phyloP scores from a whole-genome alignment of 495 filamentous ascomycete species.

The Letharia lupina region DNA sequence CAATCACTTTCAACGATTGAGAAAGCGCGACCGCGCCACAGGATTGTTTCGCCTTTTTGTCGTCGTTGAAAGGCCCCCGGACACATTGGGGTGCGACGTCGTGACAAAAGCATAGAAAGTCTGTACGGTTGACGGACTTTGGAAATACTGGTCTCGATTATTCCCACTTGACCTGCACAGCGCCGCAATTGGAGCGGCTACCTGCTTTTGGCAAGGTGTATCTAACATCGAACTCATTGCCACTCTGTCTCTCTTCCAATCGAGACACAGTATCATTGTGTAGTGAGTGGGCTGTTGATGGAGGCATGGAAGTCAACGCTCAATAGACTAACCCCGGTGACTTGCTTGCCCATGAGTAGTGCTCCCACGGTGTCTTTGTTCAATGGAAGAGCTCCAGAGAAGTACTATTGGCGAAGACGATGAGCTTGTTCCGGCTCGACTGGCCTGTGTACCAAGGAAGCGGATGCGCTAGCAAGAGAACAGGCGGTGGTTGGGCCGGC shows the following conservation, averaged over 20 bases:
- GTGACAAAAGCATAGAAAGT: constrained; percentile 5
- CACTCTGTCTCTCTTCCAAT: not conserved
- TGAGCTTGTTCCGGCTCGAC: constrained; percentile 10
- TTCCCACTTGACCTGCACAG: constrained; percentile 1
- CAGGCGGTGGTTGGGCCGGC: not conserved
- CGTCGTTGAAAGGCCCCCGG: not conserved
- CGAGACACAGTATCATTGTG: not conserved
- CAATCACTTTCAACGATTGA: not conserved
- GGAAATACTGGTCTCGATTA: not conserved
- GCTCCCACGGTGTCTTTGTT: not conserved
- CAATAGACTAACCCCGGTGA: not conserved
- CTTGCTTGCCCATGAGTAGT: not conserved
- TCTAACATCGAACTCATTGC: not conserved
- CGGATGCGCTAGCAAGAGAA: no score
- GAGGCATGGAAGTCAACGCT: constrained; percentile 1
- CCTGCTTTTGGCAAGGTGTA: not conserved
- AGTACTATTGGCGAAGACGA: constrained; percentile 5
- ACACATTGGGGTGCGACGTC: not conserved
- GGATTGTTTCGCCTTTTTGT: not conserved
- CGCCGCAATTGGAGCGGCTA: not conserved
- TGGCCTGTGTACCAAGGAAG: not conserved
- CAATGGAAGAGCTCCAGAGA: constrained; percentile 6
- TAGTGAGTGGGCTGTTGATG: constrained; percentile 5
- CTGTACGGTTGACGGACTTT: not conserved
- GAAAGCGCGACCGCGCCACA: constrained; percentile 4